A percentile compares a stretch with the other conserved stretches of the same genome.
These are phyloP conservation scores for Trichomonascaceae sp. DNA, from an alignment of 1,139 yeast genomes.

Conservation along the genomic window DNA sequence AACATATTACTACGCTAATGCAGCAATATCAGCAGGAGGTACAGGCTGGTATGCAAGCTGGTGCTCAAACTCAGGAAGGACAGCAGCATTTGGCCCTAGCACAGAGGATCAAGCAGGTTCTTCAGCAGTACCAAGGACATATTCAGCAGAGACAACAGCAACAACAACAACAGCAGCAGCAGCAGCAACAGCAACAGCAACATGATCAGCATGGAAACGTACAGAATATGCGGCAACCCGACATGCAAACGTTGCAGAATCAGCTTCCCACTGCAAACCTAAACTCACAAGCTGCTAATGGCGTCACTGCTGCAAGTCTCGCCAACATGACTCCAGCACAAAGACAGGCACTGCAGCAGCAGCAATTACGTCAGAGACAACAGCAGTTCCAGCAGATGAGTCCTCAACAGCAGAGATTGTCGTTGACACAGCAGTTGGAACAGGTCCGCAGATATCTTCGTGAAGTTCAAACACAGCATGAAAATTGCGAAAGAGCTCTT, in stretches of 20 bases:
- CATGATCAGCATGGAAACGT: conserved; percentile 10
- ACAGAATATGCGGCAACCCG: conserved; percentile 10
- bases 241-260: conserved; percentile 10
- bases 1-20: conserved; percentile 49
- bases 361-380: conserved; percentile 14
- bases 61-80: conserved; percentile 61
- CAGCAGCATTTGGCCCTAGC: conserved; percentile 62
- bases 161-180: conserved; percentile 16
- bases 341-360: conserved; percentile 14
- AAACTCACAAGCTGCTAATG: neutral
- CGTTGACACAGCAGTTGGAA: conserved; percentile 22
- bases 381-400: conserved; percentile 20
- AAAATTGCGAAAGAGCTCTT: conserved; percentile 19
- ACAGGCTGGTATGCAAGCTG: conserved; percentile 52
- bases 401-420: conserved; percentile 25
- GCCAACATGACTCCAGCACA: conserved; percentile 2
- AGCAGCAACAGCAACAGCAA: conserved; percentile 21
- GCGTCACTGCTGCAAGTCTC: neutral
- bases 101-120: conserved; percentile 52
- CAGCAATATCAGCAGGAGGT: conserved; percentile 56
- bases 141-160: conserved; percentile 24
- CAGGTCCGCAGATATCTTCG: conserved; percentile 19
- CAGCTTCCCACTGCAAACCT: neutral
- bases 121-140: conserved; percentile 31
- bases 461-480: conserved; percentile 19